A percentile compares a stretch with the other conserved stretches of the same genome.
Evolutionary conservation across 2,329 filamentous ascomycete species (phyloP).

Genomic region (Fusarium armeniacum): DNA sequence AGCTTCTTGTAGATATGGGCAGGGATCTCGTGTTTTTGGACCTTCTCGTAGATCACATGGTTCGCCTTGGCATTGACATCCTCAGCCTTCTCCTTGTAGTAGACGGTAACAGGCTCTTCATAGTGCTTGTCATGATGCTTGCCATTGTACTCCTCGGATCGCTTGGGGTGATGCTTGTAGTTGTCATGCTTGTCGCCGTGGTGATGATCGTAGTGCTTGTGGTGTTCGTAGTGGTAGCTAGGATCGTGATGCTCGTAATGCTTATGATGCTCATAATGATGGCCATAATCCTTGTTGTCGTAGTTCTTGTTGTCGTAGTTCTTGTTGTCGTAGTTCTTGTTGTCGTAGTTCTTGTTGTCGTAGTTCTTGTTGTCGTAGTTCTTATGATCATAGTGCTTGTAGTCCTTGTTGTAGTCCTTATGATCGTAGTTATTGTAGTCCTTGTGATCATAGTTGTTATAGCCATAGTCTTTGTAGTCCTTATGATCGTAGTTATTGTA

Average conservation of each 20-base stretch:
- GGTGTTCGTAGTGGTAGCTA: slow-evolving; percentile 9
- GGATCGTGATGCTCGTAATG: neutral
- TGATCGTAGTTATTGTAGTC: neutral
- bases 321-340: neutral
- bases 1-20: slow-evolving; percentile 5
- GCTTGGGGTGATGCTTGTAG: slow-evolving; percentile 22
- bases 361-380: neutral
- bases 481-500: neutral
- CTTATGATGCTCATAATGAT: neutral
- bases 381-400: neutral
- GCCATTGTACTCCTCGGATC: slow-evolving; percentile 3
- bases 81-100: slow-evolving; percentile 22
- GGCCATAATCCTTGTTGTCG: neutral
- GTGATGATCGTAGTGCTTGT: slow-evolving; percentile 17
- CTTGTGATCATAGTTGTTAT: neutral
- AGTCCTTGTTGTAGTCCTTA: neutral
- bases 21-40: slow-evolving; percentile 9
- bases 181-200: slow-evolving; percentile 15
- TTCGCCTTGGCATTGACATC: slow-evolving; percentile 6
- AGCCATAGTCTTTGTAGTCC: neutral
- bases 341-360: too few species aligned
- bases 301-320: neutral
- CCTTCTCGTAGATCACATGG: slow-evolving; percentile 14
- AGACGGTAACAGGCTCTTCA: slow-evolving; percentile 3
- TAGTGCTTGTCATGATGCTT: slow-evolving; percentile 3